Conservation (phyloP, 2,329 filamentous ascomycete genomes). For the Phialophora verrucosa region DNA sequence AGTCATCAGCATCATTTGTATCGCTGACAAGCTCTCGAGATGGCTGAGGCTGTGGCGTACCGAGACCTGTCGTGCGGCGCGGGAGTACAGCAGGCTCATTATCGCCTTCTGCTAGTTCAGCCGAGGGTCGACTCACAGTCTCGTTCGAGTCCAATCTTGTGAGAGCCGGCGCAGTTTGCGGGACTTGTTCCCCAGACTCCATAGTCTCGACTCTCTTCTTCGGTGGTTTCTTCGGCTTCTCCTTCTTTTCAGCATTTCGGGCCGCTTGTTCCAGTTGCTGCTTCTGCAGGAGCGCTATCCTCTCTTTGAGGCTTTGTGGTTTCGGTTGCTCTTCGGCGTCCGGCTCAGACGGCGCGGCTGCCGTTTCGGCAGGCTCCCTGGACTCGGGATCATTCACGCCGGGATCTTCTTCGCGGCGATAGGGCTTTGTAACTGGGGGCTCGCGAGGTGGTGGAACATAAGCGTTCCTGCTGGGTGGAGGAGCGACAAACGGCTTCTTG, state of each 20-base stretch:
- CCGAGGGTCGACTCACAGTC: slow-evolving; percentile 45
- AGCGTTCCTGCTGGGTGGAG: slow-evolving; percentile 89
- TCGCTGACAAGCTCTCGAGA: slow-evolving; percentile 64
- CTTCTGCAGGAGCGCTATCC: slow-evolving; percentile 90
- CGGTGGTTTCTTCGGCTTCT: slow-evolving; percentile 79
- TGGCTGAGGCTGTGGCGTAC: slow-evolving; percentile 47
- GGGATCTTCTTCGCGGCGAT: slow-evolving; percentile 86
- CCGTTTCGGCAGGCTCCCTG: slow-evolving; percentile 39
- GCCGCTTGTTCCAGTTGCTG: slow-evolving; percentile 90
- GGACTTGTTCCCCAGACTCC: slow-evolving; percentile 40
- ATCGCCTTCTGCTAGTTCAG: slow-evolving; percentile 42
- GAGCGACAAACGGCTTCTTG: slow-evolving; percentile 96
- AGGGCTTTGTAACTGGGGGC: slow-evolving; percentile 73
- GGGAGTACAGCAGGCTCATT: slow-evolving; percentile 26
- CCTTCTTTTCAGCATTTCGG: slow-evolving; percentile 84
- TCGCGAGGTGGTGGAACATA: slow-evolving; percentile 78
- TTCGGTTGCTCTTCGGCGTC: slow-evolving; percentile 82
- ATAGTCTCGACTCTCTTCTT: slow-evolving; percentile 66
- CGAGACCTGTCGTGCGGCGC: slow-evolving; percentile 42
- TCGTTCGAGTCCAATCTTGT: slow-evolving; percentile 45
- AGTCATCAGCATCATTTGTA: slow-evolving; percentile 69
- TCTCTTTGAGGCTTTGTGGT: slow-evolving; percentile 89
- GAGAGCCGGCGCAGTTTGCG: slow-evolving; percentile 41
- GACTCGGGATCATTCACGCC: slow-evolving; percentile 49
- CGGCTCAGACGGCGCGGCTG: slow-evolving; percentile 51